Evolutionary conservation across 1,139 yeast genomes (phyloP).

Genomic region (Hyphopichia khmerensis): DNA sequence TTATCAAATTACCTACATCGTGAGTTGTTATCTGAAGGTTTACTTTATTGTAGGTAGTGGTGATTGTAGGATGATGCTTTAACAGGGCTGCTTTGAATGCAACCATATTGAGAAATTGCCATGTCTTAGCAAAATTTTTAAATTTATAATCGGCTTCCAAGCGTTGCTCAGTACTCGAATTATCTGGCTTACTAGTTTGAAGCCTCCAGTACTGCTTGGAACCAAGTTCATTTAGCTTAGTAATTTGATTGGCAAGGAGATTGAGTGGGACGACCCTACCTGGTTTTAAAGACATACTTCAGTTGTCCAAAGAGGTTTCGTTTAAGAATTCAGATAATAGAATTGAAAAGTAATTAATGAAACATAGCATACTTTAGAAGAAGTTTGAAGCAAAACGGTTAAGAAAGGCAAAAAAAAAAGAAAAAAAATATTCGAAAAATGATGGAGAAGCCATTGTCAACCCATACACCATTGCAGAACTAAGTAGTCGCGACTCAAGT

Average conservation of each 20-base stretch:
- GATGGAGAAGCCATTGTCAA: too few species aligned
- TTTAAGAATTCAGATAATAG: too few species aligned
- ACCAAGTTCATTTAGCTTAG: background rate
- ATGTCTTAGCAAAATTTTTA: constrained; percentile 55
- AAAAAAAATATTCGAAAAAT: too few species aligned
- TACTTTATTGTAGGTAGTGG: constrained; percentile 62
- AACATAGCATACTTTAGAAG: too few species aligned
- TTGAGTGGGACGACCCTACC: background rate
- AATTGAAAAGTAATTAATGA: too few species aligned
- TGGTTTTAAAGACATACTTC: background rate
- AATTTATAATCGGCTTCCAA: constrained; percentile 36
- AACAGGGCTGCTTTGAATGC: constrained; percentile 58
- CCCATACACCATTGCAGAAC: too few species aligned
- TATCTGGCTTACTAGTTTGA: background rate
- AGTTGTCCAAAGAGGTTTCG: too few species aligned
- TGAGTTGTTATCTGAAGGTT: constrained; percentile 64
- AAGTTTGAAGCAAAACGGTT: too few species aligned
- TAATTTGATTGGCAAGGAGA: background rate
- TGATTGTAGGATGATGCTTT: constrained; percentile 75
- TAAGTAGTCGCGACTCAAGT: too few species aligned
- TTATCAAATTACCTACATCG: constrained; percentile 54
- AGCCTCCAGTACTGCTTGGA: background rate
- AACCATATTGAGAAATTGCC: constrained; percentile 63
- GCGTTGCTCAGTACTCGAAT: background rate
- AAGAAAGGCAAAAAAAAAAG: too few species aligned